Base-by-base conservation (phyloP, 176 grass and related monocot species). In the Saccharum officinarum region DNA sequence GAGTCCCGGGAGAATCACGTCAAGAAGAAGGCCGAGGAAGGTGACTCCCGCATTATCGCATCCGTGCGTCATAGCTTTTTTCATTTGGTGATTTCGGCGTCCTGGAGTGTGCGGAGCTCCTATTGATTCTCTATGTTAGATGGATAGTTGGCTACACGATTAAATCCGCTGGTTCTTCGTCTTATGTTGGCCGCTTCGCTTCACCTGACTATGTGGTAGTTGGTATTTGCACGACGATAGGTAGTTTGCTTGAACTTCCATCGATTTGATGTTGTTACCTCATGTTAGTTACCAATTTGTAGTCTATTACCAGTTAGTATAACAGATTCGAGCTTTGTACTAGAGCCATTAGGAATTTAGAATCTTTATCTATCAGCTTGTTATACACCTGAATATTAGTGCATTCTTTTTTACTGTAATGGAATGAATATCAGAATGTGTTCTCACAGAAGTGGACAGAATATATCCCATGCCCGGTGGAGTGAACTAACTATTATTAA, bases 11-110 rank as follows among this genome's bases (percentile, higher is more conserved):
- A 96, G 81, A 99, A 96, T 84, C 97, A 96, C 89, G 97, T 96
- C 71, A 99, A 94, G 88, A 99, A 96, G 93, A 96, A 96, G 83
- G 93, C 92, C 44, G 97, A 96, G 93, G 94, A 96, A 96, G 97
- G 97, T 99, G 65, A 87, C 63, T 12, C 49, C 13, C 36, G 37
- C 31, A 0, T 0, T 66, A 25, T 59, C 68, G 44, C 66, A 5
- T 66, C 73, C 63, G 13, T 69, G 46, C 45, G 12, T 45, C 26
- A 4, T 6, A 23, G 33, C 39, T 68, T 38, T 69, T 69, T 73
- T n/a, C 30, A 62, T 38, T 71, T 25, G 62, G 40, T 75, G 81
- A 44, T 84, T 81, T 38, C 25, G 55, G 80, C 57, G 40, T 46
- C 6, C 62, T 76, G 33, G 40, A 44, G 73, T 63, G 20, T 40